Evolutionary conservation across 371 early-diverging fungal genomes (phyloP).

Genomic region (Mucor irregularis): DNA sequence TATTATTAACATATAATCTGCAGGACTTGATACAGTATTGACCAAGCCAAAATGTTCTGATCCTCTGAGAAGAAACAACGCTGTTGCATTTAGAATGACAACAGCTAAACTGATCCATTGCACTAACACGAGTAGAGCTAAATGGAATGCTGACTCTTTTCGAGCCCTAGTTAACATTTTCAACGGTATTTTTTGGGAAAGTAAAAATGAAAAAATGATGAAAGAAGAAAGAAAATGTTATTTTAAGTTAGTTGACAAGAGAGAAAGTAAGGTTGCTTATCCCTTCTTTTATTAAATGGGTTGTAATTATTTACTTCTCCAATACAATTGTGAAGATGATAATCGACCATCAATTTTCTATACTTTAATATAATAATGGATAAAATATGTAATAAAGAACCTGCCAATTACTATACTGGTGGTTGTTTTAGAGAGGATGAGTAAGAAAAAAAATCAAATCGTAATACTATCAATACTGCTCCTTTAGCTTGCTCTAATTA

Average conservation of each 20-base stretch:
- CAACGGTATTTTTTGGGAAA: conserved; percentile 1
- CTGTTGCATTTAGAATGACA: conserved; percentile 26
- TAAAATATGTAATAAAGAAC: no score
- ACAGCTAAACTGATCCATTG: conserved; percentile 25
- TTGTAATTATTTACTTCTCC: no score
- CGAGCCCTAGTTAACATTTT: conserved; percentile 19
- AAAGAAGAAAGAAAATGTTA: background rate
- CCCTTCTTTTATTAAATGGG: background rate
- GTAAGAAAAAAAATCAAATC: no score
- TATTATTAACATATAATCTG: conserved; percentile 17
- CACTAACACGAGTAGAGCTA: conserved; percentile 11
- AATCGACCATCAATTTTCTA: no score
- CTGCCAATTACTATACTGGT: no score
- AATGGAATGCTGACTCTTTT: conserved; percentile 22
- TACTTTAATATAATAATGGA: no score
- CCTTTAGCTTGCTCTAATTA: no score
- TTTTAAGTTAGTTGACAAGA: background rate
- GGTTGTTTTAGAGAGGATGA: no score
- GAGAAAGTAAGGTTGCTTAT: background rate
- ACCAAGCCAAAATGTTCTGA: conserved; percentile 10
- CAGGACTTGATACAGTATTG: conserved; percentile 2
- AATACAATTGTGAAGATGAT: no score
- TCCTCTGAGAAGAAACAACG: conserved; percentile 9
- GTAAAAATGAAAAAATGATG: conserved; percentile 4
- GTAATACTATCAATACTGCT: no score